These are phyloP conservation scores for Stagonosporopsis cucurbitacearum DNA, from an alignment of 2,329 filamentous ascomycete genomes.

Conservation along the genomic window DNA sequence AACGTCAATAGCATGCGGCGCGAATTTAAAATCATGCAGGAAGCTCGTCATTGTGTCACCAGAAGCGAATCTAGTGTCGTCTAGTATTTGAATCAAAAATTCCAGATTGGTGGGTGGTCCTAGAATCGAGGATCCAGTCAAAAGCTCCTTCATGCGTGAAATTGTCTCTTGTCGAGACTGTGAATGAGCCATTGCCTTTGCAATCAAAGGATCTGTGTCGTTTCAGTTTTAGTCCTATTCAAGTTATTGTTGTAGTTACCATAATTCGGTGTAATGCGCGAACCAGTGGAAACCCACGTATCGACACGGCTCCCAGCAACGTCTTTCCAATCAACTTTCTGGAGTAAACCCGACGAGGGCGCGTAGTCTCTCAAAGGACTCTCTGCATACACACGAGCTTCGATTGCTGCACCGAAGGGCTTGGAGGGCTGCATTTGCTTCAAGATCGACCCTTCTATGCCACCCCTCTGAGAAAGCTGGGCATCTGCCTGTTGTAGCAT, in stretches of 20 bases:
- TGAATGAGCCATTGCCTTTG: slow-evolving; percentile 65
- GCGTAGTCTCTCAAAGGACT: slow-evolving; percentile 65
- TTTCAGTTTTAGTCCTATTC: neutral
- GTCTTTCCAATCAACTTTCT: slow-evolving; percentile 63
- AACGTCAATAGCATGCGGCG: slow-evolving; percentile 61
- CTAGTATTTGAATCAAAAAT: slow-evolving; percentile 60
- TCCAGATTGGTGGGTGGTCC: slow-evolving; percentile 65
- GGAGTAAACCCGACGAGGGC: slow-evolving; percentile 65
- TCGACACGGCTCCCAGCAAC: slow-evolving; percentile 62
- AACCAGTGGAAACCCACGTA: slow-evolving; percentile 67
- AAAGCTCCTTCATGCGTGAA: slow-evolving; percentile 51
- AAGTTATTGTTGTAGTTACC: slow-evolving; percentile 46
- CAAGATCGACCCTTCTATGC: slow-evolving; percentile 52
- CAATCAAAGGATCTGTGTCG: slow-evolving; percentile 59
- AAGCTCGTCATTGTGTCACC: slow-evolving; percentile 66
- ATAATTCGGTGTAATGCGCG: slow-evolving; percentile 64
- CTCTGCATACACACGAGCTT: slow-evolving; percentile 63
- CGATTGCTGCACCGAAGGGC: slow-evolving; percentile 59
- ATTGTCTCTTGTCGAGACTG: slow-evolving; percentile 53
- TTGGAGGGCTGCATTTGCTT: slow-evolving; percentile 51
- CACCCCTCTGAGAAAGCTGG: slow-evolving; percentile 54
- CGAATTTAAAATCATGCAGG: slow-evolving; percentile 59
- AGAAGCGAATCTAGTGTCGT: slow-evolving; percentile 52
- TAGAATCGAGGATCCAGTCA: slow-evolving; percentile 56
- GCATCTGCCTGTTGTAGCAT: slow-evolving; percentile 64